Evolutionary conservation across 257 asterid genomes (phyloP), one percentile per base, ranked within the genome.

Genomic region (Solanum lignicaule): DNA sequence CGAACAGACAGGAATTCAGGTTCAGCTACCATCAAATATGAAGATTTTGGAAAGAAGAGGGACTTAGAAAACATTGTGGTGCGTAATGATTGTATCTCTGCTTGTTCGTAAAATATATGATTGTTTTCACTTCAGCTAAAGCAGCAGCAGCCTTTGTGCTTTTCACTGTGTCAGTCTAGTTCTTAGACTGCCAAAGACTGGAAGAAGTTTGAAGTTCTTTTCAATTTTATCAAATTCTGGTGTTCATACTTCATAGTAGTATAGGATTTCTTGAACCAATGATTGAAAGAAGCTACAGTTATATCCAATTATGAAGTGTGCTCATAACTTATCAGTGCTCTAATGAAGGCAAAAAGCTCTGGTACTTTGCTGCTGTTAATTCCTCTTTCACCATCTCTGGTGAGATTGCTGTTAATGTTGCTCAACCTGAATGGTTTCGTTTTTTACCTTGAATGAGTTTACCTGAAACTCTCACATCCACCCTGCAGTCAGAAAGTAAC

Each of bases 51-150:
- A 87, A 97, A 89, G 91, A 97, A 93, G 91, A 93, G 99, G 93
- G 96, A 93, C 90, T 91, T 73, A 72, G 98, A 93, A 91, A 95
- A 90, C 93, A 97, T 97, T 88, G 91, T 91, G 94, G 99, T 95
- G 88, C 65, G 98, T 92, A 75, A 87, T 89, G 48, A 18, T 81
- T 13, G 48, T 79, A 43, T 41, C 16, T 46, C 32, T 81, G 41
- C 85, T 81, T 46, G 10, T 81, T 29, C 68, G 0, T 1, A 46
- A 46, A 25, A 48, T 46, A 43, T 46, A 43, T 46, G 85, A 81
- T 81, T 81, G 41, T 81, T 41, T 79, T 81, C 66, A 5, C 85
- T 81, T 79, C 33, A 43, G 35, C 66, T 43, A 79, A 43, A 46
- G 85, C 68, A 46, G 38, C 14, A 14, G 41, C 41, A 29, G 29